Percentiles rank a stretch among this genome's conserved stretches.
These are phyloP conservation scores for Hysterium pulicare DNA, from an alignment of 2,329 filamentous ascomycete genomes.

Conservation along the genomic window DNA sequence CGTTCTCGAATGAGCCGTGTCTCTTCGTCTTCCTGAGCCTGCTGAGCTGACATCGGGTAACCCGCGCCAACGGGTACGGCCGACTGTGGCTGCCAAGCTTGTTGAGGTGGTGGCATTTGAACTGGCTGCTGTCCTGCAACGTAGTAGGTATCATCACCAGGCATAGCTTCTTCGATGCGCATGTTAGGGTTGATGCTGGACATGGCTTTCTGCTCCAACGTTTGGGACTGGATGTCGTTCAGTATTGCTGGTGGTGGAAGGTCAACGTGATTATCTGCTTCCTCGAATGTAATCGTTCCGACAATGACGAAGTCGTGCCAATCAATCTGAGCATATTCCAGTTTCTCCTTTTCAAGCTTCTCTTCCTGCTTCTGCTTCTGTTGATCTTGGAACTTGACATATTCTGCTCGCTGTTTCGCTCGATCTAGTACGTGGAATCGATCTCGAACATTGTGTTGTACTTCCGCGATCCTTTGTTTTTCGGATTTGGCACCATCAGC, in stretches of 20 bases:
- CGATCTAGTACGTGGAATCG: conserved; percentile 76
- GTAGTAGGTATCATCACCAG: conserved; percentile 59
- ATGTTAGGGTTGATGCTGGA: conserved; percentile 71
- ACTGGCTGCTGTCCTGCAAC: conserved; percentile 25
- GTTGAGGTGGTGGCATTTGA: conserved; percentile 26
- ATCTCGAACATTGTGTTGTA: conserved; percentile 72
- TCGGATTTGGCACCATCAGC: conserved; percentile 69
- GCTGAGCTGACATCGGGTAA: conserved; percentile 29
- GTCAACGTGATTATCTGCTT: conserved; percentile 79
- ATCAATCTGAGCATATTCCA: conserved; percentile 81
- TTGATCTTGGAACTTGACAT: conserved; percentile 76
- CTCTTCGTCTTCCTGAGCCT: conserved; percentile 38
- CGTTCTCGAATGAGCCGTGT: conserved; percentile 36
- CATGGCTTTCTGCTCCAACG: conserved; percentile 89
- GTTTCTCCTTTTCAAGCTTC: conserved; percentile 75
- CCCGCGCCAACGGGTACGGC: conserved; percentile 16
- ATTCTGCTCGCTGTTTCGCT: conserved; percentile 83
- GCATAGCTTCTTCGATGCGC: conserved; percentile 93
- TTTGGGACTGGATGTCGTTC: conserved; percentile 88
- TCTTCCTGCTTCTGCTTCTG: conserved; percentile 89
- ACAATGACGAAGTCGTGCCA: conserved; percentile 98
- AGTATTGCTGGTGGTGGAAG: conserved; percentile 86
- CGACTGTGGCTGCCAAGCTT: conserved; percentile 23
- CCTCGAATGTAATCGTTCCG: conserved; percentile 89
- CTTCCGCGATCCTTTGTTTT: conserved; percentile 66